These are phyloP conservation scores for Rhizophagus prolifer DNA, from an alignment of 192 early-diverging fungal genomes.

Conservation along the genomic window DNA sequence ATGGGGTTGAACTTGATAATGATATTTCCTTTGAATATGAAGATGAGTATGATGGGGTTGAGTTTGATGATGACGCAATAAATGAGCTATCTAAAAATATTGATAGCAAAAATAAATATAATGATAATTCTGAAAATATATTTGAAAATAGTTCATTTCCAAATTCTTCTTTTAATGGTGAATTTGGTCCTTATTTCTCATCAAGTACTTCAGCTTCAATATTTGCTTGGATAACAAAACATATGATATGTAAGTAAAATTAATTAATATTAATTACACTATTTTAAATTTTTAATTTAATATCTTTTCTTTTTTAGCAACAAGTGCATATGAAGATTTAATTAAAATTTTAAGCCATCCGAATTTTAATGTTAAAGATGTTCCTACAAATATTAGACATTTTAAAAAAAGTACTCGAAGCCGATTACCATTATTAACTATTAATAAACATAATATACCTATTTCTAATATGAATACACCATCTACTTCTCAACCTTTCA, in stretches of 20 bases:
- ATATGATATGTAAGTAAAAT: slow-evolving; percentile 3
- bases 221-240: background rate
- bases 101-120: no score
- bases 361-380: background rate
- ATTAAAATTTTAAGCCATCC: background rate
- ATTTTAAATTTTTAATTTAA: background rate
- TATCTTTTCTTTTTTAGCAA: background rate
- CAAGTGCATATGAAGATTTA: background rate
- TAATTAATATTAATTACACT: background rate
- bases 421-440: background rate
- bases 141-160: no score
- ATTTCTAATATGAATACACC: background rate
- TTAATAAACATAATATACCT: background rate
- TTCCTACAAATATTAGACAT: background rate
- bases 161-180: background rate
- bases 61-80: no score
- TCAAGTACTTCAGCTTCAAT: background rate
- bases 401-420: background rate
- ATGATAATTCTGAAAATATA: no score
- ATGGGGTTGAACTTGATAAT: no score
- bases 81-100: no score
- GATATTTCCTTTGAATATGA: no score
- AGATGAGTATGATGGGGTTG: no score
- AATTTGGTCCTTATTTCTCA: background rate
- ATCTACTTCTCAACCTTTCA: background rate